Evolutionary conservation across 192 early-diverging fungal species (phyloP).

Genomic region (Coemansia sp.): DNA sequence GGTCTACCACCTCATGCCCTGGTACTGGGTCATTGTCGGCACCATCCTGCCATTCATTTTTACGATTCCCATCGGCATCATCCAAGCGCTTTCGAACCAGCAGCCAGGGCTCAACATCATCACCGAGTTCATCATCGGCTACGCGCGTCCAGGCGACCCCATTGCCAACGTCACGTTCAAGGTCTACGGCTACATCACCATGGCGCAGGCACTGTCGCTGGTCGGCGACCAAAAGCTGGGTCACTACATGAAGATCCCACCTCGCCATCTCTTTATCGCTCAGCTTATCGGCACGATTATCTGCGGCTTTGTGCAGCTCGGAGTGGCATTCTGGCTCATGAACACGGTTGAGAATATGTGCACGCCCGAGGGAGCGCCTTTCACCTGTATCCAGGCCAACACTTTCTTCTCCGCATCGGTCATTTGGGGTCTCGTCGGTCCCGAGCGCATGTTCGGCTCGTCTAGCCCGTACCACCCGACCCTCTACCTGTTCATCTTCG

Average conservation of each 20-base stretch:
- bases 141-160: constrained; percentile 69
- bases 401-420: constrained; percentile 71
- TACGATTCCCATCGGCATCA: constrained; percentile 78
- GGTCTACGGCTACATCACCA: constrained; percentile 74
- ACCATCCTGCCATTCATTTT: constrained; percentile 61
- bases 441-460: constrained; percentile 64
- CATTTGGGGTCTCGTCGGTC: constrained; percentile 80
- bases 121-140: constrained; percentile 83
- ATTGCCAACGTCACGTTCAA: constrained; percentile 86
- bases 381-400: constrained; percentile 60
- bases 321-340: constrained; percentile 68
- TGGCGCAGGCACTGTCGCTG: constrained; percentile 70
- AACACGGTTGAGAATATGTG: constrained; percentile 58
- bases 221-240: constrained; percentile 69
- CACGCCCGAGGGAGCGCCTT: constrained; percentile 58
- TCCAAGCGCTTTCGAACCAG: constrained; percentile 74
- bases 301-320: constrained; percentile 67
- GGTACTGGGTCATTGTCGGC: constrained; percentile 74
- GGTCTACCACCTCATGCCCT: constrained; percentile 52
- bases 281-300: constrained; percentile 75
- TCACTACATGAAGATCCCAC: constrained; percentile 82
- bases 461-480: constrained; percentile 56
- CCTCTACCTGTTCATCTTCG: constrained; percentile 59
- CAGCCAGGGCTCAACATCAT: constrained; percentile 78
- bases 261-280: constrained; percentile 73